phyloP scores from a whole-genome alignment of 2,329 filamentous ascomycete genomes.

The Achaetomium macrosporum region DNA sequence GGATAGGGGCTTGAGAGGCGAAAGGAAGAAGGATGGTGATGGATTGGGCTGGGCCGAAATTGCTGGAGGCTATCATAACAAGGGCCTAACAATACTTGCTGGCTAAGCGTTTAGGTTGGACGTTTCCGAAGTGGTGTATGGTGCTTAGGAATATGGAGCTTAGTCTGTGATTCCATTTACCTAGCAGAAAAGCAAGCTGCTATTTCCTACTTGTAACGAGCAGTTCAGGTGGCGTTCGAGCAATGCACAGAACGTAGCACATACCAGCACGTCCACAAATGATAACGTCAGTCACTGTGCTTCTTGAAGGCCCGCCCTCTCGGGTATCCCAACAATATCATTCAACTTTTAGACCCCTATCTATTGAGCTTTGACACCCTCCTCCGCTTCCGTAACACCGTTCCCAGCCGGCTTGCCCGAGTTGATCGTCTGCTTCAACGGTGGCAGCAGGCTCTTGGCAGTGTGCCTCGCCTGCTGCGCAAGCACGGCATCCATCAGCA shows the following conservation, averaged over 20 bases:
- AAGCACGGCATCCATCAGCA: constrained; percentile 80
- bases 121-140: too few species aligned
- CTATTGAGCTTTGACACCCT: constrained; percentile 4
- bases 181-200: too few species aligned
- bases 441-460: constrained; percentile 40
- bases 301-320: too few species aligned
- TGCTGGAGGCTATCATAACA: too few species aligned
- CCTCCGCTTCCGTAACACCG: constrained; percentile 26
- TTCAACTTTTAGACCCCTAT: constrained; percentile 1
- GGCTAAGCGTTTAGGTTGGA: too few species aligned
- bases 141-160: too few species aligned
- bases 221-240: too few species aligned
- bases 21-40: neutral
- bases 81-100: too few species aligned
- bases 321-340: constrained; percentile 8
- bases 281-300: neutral
- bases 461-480: constrained; percentile 64
- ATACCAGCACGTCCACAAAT: neutral
- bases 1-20: neutral
- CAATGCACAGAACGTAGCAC: neutral
- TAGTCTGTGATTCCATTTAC: too few species aligned
- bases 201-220: too few species aligned
- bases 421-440: constrained; percentile 31
- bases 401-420: constrained; percentile 27
- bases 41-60: neutral